Base-by-base conservation (phyloP, 208 protist species). In the Leptomonas seymouri region DNA sequence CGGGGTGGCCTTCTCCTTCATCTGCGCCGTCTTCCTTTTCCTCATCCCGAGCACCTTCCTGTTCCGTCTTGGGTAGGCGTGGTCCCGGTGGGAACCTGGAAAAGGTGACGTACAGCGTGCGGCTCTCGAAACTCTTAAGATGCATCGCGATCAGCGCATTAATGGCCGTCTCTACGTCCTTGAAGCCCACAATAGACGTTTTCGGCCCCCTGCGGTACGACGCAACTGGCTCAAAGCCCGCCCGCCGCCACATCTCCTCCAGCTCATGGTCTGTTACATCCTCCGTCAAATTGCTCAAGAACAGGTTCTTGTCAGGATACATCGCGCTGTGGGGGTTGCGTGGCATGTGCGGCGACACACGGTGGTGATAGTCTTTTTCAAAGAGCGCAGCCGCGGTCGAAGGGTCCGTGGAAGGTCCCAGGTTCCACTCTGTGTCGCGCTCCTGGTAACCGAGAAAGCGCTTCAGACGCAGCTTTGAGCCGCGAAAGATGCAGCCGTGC, bases 31-130 rank as follows among this genome's bases (percentile, higher is more conserved):
- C 61, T 14, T 67, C 45, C 41, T 71, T 67, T 9, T 45, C 42
- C 15, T 42, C 67, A 8, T 56, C 49, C 16, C 74, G 71, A 14
- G 71, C 59, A 15, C 73, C 70, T 4, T 75, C 68, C 48, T 51
- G 80, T 27, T 67, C 81, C 25, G 70, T 59, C 18, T 16, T 34
- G 23, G 41, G 42, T 27, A 42, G 66, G 5, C 78, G 84, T 18
- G 85, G 85, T 8, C 73, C 89, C 1, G 91, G 86, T 23, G 88
- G 81, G 49, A 89, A 90, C 65, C 87, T 85, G 3, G 91, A 96
- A 71, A 96, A 96, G 25, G 87, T 93, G n/a, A 93, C 76, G 27
- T 86, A 81, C 21, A 96, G 69, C 57, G 84, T 90, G 46, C 83
- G 86, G 18, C 86, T 81, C 31, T 89, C 80, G 11, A 91, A 27